Conservation (phyloP, 148 eudicot species). For the Nyssa sinensis region DNA sequence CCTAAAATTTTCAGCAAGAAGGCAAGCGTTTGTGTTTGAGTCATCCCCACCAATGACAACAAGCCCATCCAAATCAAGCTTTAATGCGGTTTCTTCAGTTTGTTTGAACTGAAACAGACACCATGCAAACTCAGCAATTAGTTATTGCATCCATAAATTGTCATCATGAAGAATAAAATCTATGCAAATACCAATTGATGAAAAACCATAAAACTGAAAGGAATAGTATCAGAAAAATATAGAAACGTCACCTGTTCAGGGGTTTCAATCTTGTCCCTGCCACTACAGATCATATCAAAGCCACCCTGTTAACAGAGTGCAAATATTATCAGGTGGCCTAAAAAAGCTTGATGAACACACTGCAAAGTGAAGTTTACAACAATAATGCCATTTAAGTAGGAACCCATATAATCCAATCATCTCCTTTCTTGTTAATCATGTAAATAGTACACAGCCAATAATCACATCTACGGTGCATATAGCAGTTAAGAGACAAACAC, state of each 20-base stretch:
- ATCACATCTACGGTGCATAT: too few species aligned
- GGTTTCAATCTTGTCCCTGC: constrained; percentile 48
- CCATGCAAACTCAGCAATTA: constrained; percentile 1
- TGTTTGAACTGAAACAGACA: constrained; percentile 27
- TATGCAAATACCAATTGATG: background rate
- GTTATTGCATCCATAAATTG: background rate
- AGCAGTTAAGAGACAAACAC: too few species aligned
- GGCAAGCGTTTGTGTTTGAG: constrained; percentile 82
- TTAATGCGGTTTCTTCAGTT: constrained; percentile 30
- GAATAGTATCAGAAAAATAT: too few species aligned
- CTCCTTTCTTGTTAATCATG: too few species aligned
- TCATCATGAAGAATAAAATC: background rate
- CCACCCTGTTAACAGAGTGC: constrained; percentile 31
- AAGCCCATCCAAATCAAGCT: constrained; percentile 68
- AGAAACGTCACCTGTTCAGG: constrained; percentile 29
- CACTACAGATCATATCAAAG: constrained; percentile 50
- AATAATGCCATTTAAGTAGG: background rate
- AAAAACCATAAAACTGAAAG: background rate
- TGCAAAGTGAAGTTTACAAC: background rate
- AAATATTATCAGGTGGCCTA: too few species aligned
- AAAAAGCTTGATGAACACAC: background rate
- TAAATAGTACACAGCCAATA: too few species aligned
- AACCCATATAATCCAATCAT: background rate
- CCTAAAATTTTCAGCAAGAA: constrained; percentile 87
- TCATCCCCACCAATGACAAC: constrained; percentile 86